Conservation (phyloP, 208 protist species). For the Leishmania aethiopica region DNA sequence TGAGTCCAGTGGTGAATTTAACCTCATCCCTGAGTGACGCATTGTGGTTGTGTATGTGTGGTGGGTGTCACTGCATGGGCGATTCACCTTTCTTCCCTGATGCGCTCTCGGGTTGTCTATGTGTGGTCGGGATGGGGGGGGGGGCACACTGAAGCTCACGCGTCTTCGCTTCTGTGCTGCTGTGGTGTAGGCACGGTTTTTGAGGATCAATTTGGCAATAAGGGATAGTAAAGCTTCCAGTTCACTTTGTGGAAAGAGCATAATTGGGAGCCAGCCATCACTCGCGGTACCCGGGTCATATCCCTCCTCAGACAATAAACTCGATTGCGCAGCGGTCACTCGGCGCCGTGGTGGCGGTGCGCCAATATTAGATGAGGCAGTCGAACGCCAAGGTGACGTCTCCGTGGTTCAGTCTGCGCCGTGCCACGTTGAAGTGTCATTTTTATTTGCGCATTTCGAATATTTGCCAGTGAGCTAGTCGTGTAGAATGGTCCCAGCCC, state of each 20-base stretch:
- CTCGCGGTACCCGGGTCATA: background rate
- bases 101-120: background rate
- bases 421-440: too few species aligned
- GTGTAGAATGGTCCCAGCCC: background rate
- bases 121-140: background rate
- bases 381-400: background rate
- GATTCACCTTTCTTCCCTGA: background rate
- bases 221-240: background rate
- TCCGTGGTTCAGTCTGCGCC: background rate
- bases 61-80: background rate
- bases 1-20: background rate
- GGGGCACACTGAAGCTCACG: background rate
- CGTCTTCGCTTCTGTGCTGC: background rate
- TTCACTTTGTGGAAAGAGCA: background rate
- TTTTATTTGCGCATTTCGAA: background rate
- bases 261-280: background rate
- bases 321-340: background rate
- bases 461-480: background rate
- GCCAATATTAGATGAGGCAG: background rate
- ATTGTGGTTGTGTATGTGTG: background rate
- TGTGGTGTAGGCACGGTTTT: background rate
- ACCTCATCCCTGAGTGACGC: background rate
- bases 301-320: background rate
- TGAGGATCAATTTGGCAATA: background rate
- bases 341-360: background rate